A percentile compares a stretch with the other conserved stretches of the same genome.
Evolutionary conservation across 2,329 filamentous ascomycete species (phyloP).

Genomic region (Penicillium sp.): DNA sequence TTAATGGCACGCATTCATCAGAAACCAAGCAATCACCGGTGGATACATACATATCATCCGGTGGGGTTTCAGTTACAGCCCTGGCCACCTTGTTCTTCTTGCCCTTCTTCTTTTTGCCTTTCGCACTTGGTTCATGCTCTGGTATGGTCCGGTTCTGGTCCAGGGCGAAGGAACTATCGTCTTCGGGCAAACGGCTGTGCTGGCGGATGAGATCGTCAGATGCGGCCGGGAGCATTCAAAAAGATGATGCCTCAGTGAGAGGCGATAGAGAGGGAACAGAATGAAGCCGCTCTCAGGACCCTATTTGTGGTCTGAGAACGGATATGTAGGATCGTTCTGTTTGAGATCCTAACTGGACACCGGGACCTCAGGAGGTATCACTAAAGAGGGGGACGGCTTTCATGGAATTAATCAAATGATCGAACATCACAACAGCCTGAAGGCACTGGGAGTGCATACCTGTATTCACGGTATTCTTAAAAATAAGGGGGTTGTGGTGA

Average conservation of each 20-base stretch:
- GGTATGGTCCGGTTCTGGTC: constrained; percentile 27
- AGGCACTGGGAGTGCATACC: constrained; percentile 3
- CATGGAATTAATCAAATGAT: constrained; percentile 4
- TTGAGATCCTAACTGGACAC: not conserved
- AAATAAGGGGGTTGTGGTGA: not conserved
- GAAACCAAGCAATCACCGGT: not conserved
- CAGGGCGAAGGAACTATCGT: constrained; percentile 30
- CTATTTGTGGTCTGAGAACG: constrained; percentile 36
- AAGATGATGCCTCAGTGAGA: constrained; percentile 32
- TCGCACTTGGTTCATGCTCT: constrained; percentile 38
- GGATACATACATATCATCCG: constrained; percentile 40
- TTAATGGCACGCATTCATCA: constrained; percentile 13
- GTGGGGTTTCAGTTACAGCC: constrained; percentile 31
- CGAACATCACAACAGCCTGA: not conserved
- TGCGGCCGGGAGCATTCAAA: constrained; percentile 46
- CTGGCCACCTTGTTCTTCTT: constrained; percentile 40
- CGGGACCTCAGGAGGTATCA: constrained; percentile 8
- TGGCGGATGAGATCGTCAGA: constrained; percentile 42
- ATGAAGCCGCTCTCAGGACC: constrained; percentile 34
- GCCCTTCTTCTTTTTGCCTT: constrained; percentile 43
- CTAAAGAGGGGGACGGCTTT: constrained; percentile 11
- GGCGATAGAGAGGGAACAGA: constrained; percentile 23
- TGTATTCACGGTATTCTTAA: constrained; percentile 1
- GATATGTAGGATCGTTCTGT: constrained; percentile 12
- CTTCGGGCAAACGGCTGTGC: constrained; percentile 37